Conservation (phyloP, 176 grass and related monocot genomes). For the Oryza nivara region DNA sequence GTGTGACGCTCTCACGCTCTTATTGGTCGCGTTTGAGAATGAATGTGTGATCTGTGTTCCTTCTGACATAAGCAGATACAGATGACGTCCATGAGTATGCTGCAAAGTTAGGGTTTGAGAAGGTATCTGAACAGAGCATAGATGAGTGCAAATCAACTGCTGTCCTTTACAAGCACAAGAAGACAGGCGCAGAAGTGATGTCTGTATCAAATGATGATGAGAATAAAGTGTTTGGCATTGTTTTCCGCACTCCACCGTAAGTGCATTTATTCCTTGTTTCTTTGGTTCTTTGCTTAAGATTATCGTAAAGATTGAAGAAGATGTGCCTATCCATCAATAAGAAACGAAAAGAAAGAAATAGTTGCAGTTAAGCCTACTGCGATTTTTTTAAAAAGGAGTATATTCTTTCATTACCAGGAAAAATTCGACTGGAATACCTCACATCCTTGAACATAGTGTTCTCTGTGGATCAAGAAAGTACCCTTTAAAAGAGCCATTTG, state of each 20-base stretch:
- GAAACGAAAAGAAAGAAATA: conserved; percentile 1
- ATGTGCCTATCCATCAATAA: neutral
- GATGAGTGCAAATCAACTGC: conserved; percentile 94
- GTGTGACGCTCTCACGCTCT: neutral
- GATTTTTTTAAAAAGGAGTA: conserved; percentile 5
- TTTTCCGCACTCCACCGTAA: conserved; percentile 98
- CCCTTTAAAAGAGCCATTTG: conserved; percentile 99
- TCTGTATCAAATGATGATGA: conserved; percentile 87
- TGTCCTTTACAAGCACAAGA: conserved; percentile 94
- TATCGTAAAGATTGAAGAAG: neutral
- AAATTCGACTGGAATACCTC: conserved; percentile 98
- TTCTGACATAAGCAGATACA: conserved; percentile 50
- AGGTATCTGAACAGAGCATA: conserved; percentile 83
- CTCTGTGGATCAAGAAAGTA: conserved; percentile 97
- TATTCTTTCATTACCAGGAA: conserved; percentile 62
- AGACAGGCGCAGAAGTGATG: conserved; percentile 94
- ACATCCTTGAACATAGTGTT: conserved; percentile 98
- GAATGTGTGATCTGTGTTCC: conserved; percentile 40
- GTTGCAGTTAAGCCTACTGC: conserved; percentile 12
- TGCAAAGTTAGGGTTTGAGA: conserved; percentile 82
- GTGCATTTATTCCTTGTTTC: conserved; percentile 39
- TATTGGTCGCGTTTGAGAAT: neutral
- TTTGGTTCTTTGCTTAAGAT: neutral
- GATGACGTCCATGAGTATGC: conserved; percentile 76
- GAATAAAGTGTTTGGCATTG: conserved; percentile 98